phyloP scores from a whole-genome alignment of 1,284 basidiomycete genomes.

The Phaffia rhodozyma region DNA sequence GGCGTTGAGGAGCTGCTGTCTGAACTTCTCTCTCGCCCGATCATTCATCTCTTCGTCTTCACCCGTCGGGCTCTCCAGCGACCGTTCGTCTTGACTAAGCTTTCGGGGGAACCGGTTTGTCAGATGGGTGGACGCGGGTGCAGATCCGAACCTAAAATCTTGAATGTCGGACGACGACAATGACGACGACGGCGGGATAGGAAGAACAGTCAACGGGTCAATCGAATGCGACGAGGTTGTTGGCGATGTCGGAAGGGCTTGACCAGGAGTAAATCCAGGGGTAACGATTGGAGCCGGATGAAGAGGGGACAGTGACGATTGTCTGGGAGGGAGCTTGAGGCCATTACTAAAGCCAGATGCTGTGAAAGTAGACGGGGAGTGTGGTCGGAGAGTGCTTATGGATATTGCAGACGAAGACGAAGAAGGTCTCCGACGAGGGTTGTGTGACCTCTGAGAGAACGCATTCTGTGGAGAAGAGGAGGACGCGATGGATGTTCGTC shows the following conservation, averaged over 20 bases:
- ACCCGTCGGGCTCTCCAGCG: constrained; percentile 3
- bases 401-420: constrained; percentile 15
- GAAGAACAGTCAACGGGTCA: constrained; percentile 1
- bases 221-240: constrained; percentile 3
- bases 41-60: constrained; percentile 3
- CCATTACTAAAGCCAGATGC: constrained; percentile 2
- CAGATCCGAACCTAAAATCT: constrained; percentile 15
- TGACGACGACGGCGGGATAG: neutral
- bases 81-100: neutral
- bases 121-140: neutral
- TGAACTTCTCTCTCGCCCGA: constrained; percentile 13
- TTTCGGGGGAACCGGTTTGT: neutral
- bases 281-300: neutral
- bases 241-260: neutral
- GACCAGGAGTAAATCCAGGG: neutral
- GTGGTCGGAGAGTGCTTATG: neutral
- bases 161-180: neutral
- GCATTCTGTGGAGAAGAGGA: neutral
- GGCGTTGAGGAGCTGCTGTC: constrained; percentile 7
- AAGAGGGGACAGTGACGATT: constrained; percentile 8
- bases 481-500: constrained; percentile 12
- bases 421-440: constrained; percentile 11
- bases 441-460: neutral
- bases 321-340: constrained; percentile 3
- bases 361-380: constrained; percentile 1